These are phyloP conservation scores for Adansonia digitata DNA, from an alignment of 345 rosid species.

Conservation along the genomic window DNA sequence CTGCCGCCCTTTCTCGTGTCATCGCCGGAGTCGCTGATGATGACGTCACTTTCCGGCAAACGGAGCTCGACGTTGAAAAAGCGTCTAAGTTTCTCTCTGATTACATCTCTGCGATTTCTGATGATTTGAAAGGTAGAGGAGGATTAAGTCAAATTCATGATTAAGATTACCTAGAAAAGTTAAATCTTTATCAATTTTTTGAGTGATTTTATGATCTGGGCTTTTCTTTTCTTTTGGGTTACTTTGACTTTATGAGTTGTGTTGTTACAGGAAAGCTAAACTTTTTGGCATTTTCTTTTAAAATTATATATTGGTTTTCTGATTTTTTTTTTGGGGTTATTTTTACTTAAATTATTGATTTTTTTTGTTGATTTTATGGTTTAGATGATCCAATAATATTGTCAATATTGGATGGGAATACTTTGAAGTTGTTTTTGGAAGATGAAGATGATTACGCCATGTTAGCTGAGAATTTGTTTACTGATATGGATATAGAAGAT, in stretches of 20 bases:
- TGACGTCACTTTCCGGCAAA: constrained; percentile 33
- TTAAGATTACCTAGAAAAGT: not conserved
- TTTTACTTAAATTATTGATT: not conserved
- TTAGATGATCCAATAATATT: constrained; percentile 64
- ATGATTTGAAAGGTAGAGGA: constrained; percentile 52
- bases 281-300: not conserved
- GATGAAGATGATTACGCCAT: constrained; percentile 96
- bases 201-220: not conserved
- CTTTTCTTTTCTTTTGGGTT: not conserved
- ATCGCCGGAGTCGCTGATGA: constrained; percentile 22
- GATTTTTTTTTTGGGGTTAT: not conserved
- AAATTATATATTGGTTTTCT: not conserved
- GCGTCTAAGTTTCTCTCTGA: constrained; percentile 37
- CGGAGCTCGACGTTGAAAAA: constrained; percentile 30
- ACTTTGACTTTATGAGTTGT: not conserved
- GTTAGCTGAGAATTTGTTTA: constrained; percentile 86
- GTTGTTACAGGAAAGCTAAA: not conserved
- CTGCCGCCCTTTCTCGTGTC: constrained; percentile 45
- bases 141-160: not conserved
- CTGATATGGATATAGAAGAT: constrained; percentile 77
- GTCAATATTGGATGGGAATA: constrained; percentile 62
- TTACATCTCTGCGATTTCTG: constrained; percentile 57
- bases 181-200: not conserved
- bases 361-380: constrained; percentile 5
- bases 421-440: constrained; percentile 52